Evolutionary conservation across 139 green algal genomes (phyloP), one percentile per base, ranked within the genome.

Genomic region (Closterium sp.): DNA sequence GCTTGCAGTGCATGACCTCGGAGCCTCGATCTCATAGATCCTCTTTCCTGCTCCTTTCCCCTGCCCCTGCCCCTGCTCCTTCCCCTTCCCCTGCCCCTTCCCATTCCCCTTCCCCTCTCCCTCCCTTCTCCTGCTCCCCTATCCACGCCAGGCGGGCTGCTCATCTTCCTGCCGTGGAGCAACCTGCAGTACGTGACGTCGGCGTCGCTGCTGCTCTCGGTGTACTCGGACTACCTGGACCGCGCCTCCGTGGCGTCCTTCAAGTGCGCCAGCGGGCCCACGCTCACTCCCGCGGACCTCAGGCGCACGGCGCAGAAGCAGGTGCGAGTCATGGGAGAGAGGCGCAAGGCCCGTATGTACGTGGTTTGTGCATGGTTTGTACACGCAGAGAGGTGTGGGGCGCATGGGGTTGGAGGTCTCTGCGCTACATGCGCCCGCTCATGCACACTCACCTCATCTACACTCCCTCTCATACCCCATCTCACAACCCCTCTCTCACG

Each of bases 201-300:
- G 28, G 28, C 89, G 3, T 85, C 89, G 31, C 64, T 91, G 10
- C 32, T 33, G 0, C 34, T 91, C 34, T 33, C 89, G 1, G 35
- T 92, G 1, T 92, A 92, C 31, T 34, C 86, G 30, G 90, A 93
- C 33, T 91, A 87, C 35, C 87, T 86, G 16, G 81, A 86, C 43
- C 43, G 43, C 9, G 43, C 43, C 43, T 69, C 43, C 23, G 43
- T 69, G 43, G 43, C 12, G 12, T 69, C 43, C 43, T 69, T 69
- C 12, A 69, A 69, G 43, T 69, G 43, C 43, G 43, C 43, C 43
- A 25, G 12, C 43, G 43, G 43, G 12, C 43, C 21, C 12, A 69
- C 43, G 10, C 43, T 69, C 43, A 69, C 43, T 12, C 43, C 43
- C 43, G 23, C 8, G 0, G 43, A 69, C 43, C 43, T 69, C 0